These are phyloP conservation scores for Termitomyces sp. DNA, from an alignment of 768 basidiomycete species.

Conservation along the genomic window DNA sequence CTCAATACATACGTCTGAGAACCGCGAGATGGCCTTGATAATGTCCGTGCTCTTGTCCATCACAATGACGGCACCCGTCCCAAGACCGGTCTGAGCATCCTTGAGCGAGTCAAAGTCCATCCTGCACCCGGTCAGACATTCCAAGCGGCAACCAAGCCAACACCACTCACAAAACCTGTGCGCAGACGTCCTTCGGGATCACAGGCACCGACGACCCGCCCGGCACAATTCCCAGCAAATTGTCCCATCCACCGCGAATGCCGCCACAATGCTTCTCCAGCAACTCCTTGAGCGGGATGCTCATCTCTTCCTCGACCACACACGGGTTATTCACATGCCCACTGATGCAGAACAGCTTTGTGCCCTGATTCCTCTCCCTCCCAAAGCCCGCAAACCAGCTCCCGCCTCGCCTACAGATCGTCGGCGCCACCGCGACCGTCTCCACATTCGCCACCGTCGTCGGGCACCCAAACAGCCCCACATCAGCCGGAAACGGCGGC, in stretches of 20 bases:
- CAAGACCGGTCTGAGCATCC: conserved; percentile 93
- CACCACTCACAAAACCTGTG: conserved; percentile 75
- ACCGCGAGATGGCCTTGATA: conserved; percentile 89
- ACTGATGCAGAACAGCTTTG: conserved; percentile 95
- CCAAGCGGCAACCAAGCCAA: not conserved
- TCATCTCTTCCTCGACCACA: conserved; percentile 99
- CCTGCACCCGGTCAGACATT: conserved; percentile 28
- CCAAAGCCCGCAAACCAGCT: conserved; percentile 94
- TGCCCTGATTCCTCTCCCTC: conserved; percentile 87
- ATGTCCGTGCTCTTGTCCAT: conserved; percentile 99
- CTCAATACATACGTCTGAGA: conserved; percentile 54
- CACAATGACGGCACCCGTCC: conserved; percentile 97
- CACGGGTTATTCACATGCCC: conserved; percentile 99
- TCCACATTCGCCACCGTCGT: conserved; percentile 98
- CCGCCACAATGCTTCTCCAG: conserved; percentile 98
- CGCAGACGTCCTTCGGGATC: conserved; percentile 75
- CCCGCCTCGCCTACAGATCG: conserved; percentile 86
- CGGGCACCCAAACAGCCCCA: conserved; percentile 95
- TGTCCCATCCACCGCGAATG: conserved; percentile 93
- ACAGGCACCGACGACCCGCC: conserved; percentile 95
- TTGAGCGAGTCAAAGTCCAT: conserved; percentile 99
- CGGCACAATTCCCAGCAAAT: conserved; percentile 93
- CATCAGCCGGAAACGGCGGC: conserved; percentile 98
- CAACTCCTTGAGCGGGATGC: conserved; percentile 89
- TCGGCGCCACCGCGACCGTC: conserved; percentile 96